These are phyloP conservation scores for Diplotaxis tenuifolia DNA, from an alignment of 345 rosid genomes.

Conservation along the genomic window DNA sequence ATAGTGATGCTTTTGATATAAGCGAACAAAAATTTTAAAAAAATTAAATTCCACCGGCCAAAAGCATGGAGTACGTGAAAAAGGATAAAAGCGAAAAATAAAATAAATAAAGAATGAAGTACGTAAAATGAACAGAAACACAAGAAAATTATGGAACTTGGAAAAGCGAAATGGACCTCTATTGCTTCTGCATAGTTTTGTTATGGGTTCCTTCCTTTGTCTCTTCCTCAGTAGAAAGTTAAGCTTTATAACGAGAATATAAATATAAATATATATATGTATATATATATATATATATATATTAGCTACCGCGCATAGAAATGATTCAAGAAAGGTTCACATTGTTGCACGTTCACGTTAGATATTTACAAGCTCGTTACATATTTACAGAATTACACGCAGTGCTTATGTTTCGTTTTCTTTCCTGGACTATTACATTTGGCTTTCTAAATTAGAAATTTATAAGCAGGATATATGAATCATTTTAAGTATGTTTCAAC, in stretches of 20 bases:
- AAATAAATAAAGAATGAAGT: not conserved
- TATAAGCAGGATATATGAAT: not conserved
- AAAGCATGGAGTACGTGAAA: slow-evolving; percentile 16
- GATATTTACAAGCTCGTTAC: too few species aligned
- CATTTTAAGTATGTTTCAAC: not conserved
- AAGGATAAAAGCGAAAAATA: not conserved
- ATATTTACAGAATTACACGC: too few species aligned
- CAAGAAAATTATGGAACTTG: not conserved
- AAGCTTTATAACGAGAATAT: not conserved
- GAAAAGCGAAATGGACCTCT: not conserved
- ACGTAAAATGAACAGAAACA: not conserved
- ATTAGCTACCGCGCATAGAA: too few species aligned
- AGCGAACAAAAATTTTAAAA: too few species aligned
- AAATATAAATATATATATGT: too few species aligned
- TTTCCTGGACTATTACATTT: not conserved
- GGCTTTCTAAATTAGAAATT: not conserved
- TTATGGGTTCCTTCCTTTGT: not conserved
- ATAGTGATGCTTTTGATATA: too few species aligned
- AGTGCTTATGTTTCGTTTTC: too few species aligned
- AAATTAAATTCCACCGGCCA: slow-evolving; percentile 37
- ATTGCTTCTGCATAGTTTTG: not conserved
- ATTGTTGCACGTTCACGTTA: too few species aligned
- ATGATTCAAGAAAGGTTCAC: too few species aligned
- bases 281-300: too few species aligned
- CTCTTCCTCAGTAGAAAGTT: not conserved